Conservation (phyloP, 179 eudicot genomes). For the Patellifolia procumbens region DNA sequence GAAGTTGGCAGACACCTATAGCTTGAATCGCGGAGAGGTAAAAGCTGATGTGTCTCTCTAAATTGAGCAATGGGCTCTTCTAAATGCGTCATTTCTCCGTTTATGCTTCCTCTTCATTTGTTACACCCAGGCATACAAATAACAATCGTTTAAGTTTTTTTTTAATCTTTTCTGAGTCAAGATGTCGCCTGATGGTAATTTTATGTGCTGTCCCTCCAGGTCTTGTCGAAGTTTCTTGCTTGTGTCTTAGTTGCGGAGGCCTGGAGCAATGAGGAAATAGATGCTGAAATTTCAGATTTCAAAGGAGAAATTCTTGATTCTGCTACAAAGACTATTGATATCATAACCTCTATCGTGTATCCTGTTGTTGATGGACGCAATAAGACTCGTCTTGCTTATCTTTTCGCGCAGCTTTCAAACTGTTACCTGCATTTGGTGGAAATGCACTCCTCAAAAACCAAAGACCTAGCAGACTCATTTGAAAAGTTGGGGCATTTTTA, state of each 20-base stretch:
- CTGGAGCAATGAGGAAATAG: conserved; percentile 77
- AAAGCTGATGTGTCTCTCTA: conserved; percentile 17
- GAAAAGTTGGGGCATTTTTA: conserved; percentile 46
- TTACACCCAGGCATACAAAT: neutral
- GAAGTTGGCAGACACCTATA: conserved; percentile 62
- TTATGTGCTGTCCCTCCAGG: conserved; percentile 47
- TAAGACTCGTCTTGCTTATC: conserved; percentile 69
- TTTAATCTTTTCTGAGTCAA: conserved; percentile 6
- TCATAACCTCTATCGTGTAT: conserved; percentile 56
- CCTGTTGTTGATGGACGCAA: conserved; percentile 72
- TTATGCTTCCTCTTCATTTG: neutral
- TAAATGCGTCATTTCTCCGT: neutral
- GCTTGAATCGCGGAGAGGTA: conserved; percentile 79
- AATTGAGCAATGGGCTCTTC: neutral
- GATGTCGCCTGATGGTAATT: conserved; percentile 13
- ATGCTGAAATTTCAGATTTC: conserved; percentile 59
- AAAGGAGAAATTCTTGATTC: conserved; percentile 61
- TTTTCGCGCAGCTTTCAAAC: conserved; percentile 69
- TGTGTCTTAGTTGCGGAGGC: conserved; percentile 75
- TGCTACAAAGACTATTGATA: conserved; percentile 59
- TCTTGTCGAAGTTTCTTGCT: conserved; percentile 59
- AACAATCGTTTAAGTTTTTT: neutral
- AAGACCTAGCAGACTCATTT: conserved; percentile 30
- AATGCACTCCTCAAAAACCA: conserved; percentile 25
- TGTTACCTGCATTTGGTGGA: conserved; percentile 66